Percentiles rank a stretch among this genome's conserved stretches.
phyloP scores from a whole-genome alignment of 495 filamentous ascomycete species.

The Tuber brumale region DNA sequence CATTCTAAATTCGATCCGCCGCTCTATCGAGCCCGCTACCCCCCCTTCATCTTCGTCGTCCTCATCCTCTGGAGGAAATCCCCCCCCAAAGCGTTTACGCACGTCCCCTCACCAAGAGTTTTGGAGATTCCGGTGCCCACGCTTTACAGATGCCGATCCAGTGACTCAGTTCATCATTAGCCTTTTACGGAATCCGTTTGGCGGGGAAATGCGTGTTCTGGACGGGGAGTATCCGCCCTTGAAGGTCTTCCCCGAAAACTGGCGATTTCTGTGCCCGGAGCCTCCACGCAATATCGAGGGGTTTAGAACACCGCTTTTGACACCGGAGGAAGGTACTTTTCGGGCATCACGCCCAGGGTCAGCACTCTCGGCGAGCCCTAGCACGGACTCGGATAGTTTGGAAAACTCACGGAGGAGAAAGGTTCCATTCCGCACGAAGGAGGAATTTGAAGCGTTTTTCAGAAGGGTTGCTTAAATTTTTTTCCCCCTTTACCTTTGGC shows the following conservation, averaged over 20 bases:
- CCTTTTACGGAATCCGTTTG: constrained; percentile 28
- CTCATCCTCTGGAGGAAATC: not conserved
- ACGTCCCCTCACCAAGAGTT: not conserved
- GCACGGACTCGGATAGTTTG: not conserved
- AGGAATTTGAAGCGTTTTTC: constrained; percentile 38
- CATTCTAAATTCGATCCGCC: constrained; percentile 23
- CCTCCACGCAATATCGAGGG: constrained; percentile 3
- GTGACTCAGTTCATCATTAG: constrained; percentile 20
- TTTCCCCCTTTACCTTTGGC: not conserved
- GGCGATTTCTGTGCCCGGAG: constrained; percentile 25
- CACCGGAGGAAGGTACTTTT: not conserved
- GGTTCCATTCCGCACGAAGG: constrained; percentile 22
- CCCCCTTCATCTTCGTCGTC: not conserved
- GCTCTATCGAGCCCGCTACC: constrained; percentile 3
- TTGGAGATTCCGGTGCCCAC: not conserved
- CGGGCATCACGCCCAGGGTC: not conserved
- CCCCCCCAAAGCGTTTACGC: constrained; percentile 6
- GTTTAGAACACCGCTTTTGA: not conserved
- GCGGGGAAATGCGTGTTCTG: constrained; percentile 27
- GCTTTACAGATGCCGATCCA: not conserved
- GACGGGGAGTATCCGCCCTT: constrained; percentile 13
- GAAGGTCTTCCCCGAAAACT: constrained; percentile 27
- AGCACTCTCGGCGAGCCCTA: not conserved
- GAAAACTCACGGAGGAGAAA: constrained; percentile 4
- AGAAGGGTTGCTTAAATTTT: constrained; percentile 24